Base-by-base conservation (phyloP, 176 grass and related monocot genomes). In the Lolium perenne region DNA sequence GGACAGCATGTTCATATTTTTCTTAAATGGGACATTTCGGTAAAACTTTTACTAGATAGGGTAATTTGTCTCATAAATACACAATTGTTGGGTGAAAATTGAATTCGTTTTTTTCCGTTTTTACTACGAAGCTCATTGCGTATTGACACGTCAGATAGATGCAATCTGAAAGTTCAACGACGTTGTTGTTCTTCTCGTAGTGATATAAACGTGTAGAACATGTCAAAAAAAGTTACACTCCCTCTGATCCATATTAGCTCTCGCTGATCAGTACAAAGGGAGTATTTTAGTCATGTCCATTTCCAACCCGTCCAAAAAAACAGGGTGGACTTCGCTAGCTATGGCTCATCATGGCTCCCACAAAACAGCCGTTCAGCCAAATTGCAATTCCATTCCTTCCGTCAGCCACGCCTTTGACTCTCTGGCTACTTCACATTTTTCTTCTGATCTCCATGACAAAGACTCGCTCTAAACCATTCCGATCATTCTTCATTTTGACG, bases 271-370 rank as follows among this genome's bases (percentile, higher is more conserved):
- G 32, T 35, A 35, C 46, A 47, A 47, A 8, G 8, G 46, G 6
- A 23, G 0, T 45, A 20, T 21, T 8, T 10, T 38, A 40, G 15
- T 67, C 64, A 38, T 18, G 25, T 64, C 23, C 11, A 16, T 4
- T 29, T 15, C 26, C 25, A 71, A 4, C 4, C 38, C 20, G 9
- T 18, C 4, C 17, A 41, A 22, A 41, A 20, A 45, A 71, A 48
- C 70, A 73, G 25, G 70, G 69, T 47, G 41, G 69, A 47, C 69
- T 72, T 72, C 0, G 20, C 20, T 13, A 72, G 69, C 70, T 48
- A 9, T 73, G n/a, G 70, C 5, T 3, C 7, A 48, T 64, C 23
- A 29, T 64, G 61, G 23, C 23, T 64, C 1, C 11, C 61, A 64
- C 61, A 63, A 62, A 7, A 43, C 60, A 46, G 9, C n/a, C 4